Conservation (phyloP, 2,329 filamentous ascomycete genomes). For the Diaporthe nobilis region DNA sequence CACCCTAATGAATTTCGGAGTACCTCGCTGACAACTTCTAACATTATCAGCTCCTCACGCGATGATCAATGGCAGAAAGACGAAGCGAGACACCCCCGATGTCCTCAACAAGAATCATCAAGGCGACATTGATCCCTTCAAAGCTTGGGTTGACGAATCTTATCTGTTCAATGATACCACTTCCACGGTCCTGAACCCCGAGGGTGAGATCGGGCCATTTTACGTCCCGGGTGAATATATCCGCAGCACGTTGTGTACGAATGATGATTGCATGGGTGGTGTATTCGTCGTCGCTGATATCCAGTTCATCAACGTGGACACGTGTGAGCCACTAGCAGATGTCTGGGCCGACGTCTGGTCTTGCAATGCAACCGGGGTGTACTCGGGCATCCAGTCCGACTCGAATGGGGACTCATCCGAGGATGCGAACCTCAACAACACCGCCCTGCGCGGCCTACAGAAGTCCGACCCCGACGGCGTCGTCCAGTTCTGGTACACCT, state of each 20-base stretch:
- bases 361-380: slow-evolving; percentile 58
- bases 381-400: slow-evolving; percentile 52
- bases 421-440: slow-evolving; percentile 54
- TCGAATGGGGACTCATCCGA: slow-evolving; percentile 47
- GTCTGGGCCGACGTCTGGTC: slow-evolving; percentile 43
- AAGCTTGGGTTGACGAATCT: slow-evolving; percentile 18
- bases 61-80: neutral
- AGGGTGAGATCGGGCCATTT: slow-evolving; percentile 55
- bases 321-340: slow-evolving; percentile 52
- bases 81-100: slow-evolving; percentile 30
- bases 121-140: slow-evolving; percentile 4
- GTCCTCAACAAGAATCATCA: slow-evolving; percentile 31
- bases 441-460: slow-evolving; percentile 61
- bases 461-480: slow-evolving; percentile 57
- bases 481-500: slow-evolving; percentile 57
- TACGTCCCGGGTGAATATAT: slow-evolving; percentile 50
- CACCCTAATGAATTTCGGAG: neutral
- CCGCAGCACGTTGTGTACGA: slow-evolving; percentile 53
- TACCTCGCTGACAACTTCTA: neutral
- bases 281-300: slow-evolving; percentile 57
- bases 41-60: neutral
- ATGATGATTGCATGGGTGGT: slow-evolving; percentile 55
- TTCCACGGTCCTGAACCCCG: slow-evolving; percentile 48
- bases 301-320: slow-evolving; percentile 58
- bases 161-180: slow-evolving; percentile 29